Evolutionary conservation across 2,329 filamentous ascomycete genomes (phyloP).

Genomic region (Stenocarpella maydis): DNA sequence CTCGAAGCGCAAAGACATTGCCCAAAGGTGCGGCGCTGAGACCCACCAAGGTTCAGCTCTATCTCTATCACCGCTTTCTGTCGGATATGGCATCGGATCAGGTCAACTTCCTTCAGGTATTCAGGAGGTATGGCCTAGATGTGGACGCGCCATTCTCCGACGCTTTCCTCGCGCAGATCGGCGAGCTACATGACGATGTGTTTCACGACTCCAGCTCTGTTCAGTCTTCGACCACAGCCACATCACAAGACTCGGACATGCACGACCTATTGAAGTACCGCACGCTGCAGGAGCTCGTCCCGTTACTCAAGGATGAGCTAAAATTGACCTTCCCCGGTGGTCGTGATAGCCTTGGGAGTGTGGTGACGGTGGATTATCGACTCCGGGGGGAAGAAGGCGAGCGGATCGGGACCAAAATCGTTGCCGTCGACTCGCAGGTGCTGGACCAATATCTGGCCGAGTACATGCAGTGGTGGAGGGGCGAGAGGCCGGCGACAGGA

Average conservation of each 20-base stretch:
- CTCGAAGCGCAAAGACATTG: conserved; percentile 69
- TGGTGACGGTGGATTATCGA: conserved; percentile 64
- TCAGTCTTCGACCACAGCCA: conserved; percentile 46
- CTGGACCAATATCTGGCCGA: conserved; percentile 72
- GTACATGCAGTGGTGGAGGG: conserved; percentile 89
- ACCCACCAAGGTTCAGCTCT: conserved; percentile 85
- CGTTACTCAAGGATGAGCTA: conserved; percentile 57
- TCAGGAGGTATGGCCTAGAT: conserved; percentile 76
- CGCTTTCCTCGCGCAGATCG: conserved; percentile 78
- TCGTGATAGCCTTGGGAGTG: conserved; percentile 55
- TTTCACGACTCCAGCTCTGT: conserved; percentile 59
- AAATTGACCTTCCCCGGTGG: conserved; percentile 61
- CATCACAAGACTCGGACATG: conserved; percentile 5
- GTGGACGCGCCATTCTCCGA: conserved; percentile 76
- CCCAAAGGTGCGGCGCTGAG: conserved; percentile 73
- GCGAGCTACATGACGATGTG: conserved; percentile 70
- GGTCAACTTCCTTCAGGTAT: conserved; percentile 74
- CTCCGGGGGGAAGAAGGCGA: conserved; percentile 57
- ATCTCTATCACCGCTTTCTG: conserved; percentile 89
- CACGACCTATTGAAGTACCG: conserved; percentile 55
- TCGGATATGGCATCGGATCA: conserved; percentile 75
- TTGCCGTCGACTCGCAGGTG: conserved; percentile 70
- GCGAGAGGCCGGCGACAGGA: conserved; percentile 74
- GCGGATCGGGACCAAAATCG: conserved; percentile 63
- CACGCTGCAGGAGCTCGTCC: conserved; percentile 56